Evolutionary conservation across 2,329 filamentous ascomycete species (phyloP).

Genomic region (Penicillium italicum): DNA sequence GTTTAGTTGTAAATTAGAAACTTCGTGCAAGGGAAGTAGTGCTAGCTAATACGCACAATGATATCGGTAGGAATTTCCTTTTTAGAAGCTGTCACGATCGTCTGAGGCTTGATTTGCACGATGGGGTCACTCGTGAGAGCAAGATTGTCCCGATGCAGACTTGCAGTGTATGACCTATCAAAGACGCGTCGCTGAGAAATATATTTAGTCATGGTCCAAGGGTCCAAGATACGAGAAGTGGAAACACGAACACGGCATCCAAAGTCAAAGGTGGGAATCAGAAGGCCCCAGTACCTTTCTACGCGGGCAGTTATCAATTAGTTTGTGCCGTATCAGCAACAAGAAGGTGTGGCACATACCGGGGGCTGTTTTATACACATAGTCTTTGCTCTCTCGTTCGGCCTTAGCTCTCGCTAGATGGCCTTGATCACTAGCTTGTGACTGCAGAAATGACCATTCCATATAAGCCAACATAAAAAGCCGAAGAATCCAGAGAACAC

Average conservation of each 20-base stretch:
- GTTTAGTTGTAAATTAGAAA: too few species aligned
- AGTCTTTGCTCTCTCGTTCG: not conserved
- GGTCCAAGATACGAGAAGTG: too few species aligned
- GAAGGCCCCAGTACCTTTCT: not conserved
- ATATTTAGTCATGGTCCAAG: not conserved
- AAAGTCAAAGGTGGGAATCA: not conserved
- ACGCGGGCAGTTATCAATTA: too few species aligned
- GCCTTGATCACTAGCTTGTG: not conserved
- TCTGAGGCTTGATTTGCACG: not conserved
- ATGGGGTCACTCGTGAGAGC: not conserved
- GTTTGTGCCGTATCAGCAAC: too few species aligned
- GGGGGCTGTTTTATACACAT: not conserved
- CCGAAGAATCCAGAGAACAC: not conserved
- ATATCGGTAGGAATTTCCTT: not conserved
- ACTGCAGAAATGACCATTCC: not conserved
- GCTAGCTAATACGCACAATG: too few species aligned
- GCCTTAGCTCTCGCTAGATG: not conserved
- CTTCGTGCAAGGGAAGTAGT: too few species aligned
- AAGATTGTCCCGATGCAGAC: not conserved
- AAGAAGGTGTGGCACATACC: not conserved
- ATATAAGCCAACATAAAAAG: not conserved
- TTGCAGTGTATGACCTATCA: not conserved
- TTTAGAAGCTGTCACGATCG: not conserved
- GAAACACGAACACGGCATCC: not conserved
- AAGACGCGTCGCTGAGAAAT: not conserved